Evolutionary conservation across 306 rosid genomes (phyloP).

Genomic region (Ormosia semicastrata): DNA sequence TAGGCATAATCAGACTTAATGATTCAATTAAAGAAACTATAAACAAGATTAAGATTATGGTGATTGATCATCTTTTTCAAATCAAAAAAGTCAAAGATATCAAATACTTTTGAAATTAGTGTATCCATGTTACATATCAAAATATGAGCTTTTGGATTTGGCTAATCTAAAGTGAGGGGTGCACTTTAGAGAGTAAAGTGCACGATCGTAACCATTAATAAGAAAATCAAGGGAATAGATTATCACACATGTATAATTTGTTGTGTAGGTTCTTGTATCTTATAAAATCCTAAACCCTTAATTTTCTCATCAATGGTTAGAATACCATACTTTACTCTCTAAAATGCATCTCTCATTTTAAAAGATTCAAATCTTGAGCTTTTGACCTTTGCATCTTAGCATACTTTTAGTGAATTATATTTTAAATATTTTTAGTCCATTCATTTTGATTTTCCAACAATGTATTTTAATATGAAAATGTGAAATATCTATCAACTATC

Average conservation of each 20-base stretch:
- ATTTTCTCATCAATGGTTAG: too few species aligned
- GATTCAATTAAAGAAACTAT: neutral
- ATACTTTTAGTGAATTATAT: neutral
- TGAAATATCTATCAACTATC: neutral
- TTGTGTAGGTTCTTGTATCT: too few species aligned
- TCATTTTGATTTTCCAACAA: neutral
- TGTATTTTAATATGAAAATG: neutral
- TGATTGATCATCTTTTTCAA: neutral
- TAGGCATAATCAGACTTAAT: neutral
- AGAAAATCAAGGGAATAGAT: too few species aligned
- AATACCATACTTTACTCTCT: too few species aligned
- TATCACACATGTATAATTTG: too few species aligned
- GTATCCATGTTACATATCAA: neutral
- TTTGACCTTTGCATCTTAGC: neutral
- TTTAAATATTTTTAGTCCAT: neutral
- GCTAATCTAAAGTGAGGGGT: too few species aligned
- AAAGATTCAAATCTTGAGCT: too few species aligned
- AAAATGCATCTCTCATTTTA: too few species aligned
- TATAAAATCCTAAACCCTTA: too few species aligned
- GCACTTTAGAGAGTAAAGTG: too few species aligned
- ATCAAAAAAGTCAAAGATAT: neutral
- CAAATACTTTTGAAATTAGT: neutral
- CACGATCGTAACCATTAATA: too few species aligned
- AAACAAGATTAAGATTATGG: neutral
- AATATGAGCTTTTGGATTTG: too few species aligned